A percentile compares a stretch with the other conserved stretches of the same genome.
phyloP scores from a whole-genome alignment of 2,329 filamentous ascomycete genomes.

The Exophiala sp. region DNA sequence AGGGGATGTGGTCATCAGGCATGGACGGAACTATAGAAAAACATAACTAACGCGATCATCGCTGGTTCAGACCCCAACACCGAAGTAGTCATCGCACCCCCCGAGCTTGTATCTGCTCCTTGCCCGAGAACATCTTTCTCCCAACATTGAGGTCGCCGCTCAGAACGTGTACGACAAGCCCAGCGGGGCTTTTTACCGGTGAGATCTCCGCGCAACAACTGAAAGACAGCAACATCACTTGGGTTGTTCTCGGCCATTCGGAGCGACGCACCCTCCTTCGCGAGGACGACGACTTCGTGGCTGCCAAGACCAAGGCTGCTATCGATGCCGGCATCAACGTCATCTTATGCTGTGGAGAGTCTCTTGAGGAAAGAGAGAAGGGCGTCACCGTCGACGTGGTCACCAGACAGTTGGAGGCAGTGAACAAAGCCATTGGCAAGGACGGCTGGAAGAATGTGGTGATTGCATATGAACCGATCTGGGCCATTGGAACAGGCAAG shows the following conservation, averaged over 20 bases:
- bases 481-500: conserved; percentile 85
- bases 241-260: conserved; percentile 89
- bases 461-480: conserved; percentile 98
- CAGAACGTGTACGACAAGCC: conserved; percentile 98
- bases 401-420: conserved; percentile 76
- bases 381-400: conserved; percentile 50
- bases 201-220: conserved; percentile 92
- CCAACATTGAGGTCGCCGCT: conserved; percentile 75
- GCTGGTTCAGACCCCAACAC: conserved; percentile 33
- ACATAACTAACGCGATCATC: no score
- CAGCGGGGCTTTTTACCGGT: conserved; percentile 92
- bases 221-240: conserved; percentile 78
- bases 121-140: conserved; percentile 69
- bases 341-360: conserved; percentile 97
- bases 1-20: no score
- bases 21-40: no score
- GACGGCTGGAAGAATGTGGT: conserved; percentile 91
- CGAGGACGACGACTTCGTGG: conserved; percentile 79
- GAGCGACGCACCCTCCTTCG: conserved; percentile 86
- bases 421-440: conserved; percentile 59
- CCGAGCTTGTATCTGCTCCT: conserved; percentile 85
- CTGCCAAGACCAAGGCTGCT: conserved; percentile 89
- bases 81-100: conserved; percentile 94
- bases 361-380: conserved; percentile 56
- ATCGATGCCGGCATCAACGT: conserved; percentile 80